Evolutionary conservation across 2,329 filamentous ascomycete genomes (phyloP).

Genomic region (Talaromyces sp.): DNA sequence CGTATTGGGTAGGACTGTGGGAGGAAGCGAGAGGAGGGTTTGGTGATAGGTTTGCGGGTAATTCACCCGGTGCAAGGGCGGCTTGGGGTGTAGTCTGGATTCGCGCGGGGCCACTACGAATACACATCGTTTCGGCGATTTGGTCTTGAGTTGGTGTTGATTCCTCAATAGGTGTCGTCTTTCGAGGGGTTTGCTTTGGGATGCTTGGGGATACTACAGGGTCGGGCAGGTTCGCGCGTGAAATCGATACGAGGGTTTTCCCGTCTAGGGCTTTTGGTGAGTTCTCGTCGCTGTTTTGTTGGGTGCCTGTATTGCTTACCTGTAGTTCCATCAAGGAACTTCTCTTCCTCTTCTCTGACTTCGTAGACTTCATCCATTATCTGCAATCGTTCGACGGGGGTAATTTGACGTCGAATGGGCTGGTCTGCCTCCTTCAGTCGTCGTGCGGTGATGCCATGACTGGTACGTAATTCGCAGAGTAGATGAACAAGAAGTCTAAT

Average conservation of each 20-base stretch:
- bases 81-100: slow-evolving; percentile 6
- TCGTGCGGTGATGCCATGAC: slow-evolving; percentile 39
- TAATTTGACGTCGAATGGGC: slow-evolving; percentile 42
- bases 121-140: slow-evolving; percentile 7
- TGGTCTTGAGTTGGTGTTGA: slow-evolving; percentile 8
- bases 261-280: slow-evolving; percentile 24
- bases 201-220: slow-evolving; percentile 20
- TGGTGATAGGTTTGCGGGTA: slow-evolving; percentile 1
- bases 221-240: slow-evolving; percentile 33
- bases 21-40: slow-evolving; percentile 6
- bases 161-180: slow-evolving; percentile 20
- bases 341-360: slow-evolving; percentile 43
- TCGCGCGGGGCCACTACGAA: slow-evolving; percentile 5
- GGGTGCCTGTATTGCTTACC: slow-evolving; percentile 27
- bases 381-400: slow-evolving; percentile 36
- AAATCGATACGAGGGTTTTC: slow-evolving; percentile 28
- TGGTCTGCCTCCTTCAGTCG: slow-evolving; percentile 44
- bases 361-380: slow-evolving; percentile 47
- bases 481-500: slow-evolving; percentile 45
- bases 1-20: slow-evolving; percentile 12
- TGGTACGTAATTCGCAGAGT: slow-evolving; percentile 40
- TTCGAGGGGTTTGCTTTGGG: slow-evolving; percentile 6
- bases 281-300: background rate
- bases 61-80: slow-evolving; percentile 7
- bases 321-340: slow-evolving; percentile 39